Conservation (phyloP, 805 yeast species). For the Phaffomyces opuntiae region DNA sequence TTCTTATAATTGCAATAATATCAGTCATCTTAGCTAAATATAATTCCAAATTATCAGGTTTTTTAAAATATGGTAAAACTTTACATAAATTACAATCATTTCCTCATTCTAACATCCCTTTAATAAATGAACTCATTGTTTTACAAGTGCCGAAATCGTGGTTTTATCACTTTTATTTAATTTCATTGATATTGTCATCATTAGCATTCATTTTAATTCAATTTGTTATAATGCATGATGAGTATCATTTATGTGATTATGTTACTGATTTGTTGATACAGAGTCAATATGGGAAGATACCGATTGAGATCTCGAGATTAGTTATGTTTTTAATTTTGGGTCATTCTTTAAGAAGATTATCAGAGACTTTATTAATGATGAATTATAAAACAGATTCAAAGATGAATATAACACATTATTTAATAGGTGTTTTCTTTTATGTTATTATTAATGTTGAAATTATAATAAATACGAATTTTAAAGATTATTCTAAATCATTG, state of each 20-base stretch:
- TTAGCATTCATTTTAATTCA: constrained; percentile 15
- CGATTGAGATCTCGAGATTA: constrained; percentile 18
- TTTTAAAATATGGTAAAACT: constrained; percentile 43
- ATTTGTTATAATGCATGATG: neutral
- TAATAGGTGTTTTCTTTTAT: constrained; percentile 59
- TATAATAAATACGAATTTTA: constrained; percentile 22
- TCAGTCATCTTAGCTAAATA: constrained; percentile 28
- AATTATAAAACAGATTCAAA: constrained; percentile 36
- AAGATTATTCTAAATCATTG: constrained; percentile 1
- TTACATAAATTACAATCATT: constrained; percentile 1
- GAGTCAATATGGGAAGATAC: constrained; percentile 14
- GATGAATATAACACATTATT: constrained; percentile 61
- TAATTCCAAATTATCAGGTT: constrained; percentile 24
- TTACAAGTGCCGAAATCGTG: constrained; percentile 54
- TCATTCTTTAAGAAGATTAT: constrained; percentile 49
- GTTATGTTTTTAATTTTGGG: constrained; percentile 25
- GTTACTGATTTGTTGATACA: constrained; percentile 1
- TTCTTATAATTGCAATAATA: constrained; percentile 1
- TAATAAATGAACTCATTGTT: constrained; percentile 15
- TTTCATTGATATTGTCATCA: constrained; percentile 31
- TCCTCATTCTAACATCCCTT: neutral
- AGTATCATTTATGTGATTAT: neutral
- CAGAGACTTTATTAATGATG: constrained; percentile 46
- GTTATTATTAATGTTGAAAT: constrained; percentile 36
- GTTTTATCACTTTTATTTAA: constrained; percentile 57